Evolutionary conservation across 2,329 filamentous ascomycete species (phyloP).

Genomic region (Didymella pomorum): DNA sequence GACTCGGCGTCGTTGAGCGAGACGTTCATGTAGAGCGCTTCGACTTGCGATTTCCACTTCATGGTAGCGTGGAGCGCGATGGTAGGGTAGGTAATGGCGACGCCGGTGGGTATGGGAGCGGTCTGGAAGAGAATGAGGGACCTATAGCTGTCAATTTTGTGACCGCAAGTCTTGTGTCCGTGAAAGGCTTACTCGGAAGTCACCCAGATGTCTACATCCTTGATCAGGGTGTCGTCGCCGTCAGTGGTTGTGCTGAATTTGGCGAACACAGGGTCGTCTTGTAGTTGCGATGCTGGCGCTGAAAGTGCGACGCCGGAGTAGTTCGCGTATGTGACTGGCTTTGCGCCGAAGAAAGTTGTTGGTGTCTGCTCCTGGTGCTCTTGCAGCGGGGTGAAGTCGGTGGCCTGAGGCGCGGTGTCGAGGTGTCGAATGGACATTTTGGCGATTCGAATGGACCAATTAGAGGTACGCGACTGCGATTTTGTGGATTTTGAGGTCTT

Average conservation of each 20-base stretch:
- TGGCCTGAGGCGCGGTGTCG: slow-evolving; percentile 62
- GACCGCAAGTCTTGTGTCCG: background rate
- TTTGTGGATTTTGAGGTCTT: background rate
- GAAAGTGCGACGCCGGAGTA: slow-evolving; percentile 65
- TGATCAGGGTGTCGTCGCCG: slow-evolving; percentile 42
- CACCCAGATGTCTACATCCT: slow-evolving; percentile 58
- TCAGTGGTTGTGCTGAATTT: slow-evolving; percentile 51
- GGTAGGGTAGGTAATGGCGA: slow-evolving; percentile 75
- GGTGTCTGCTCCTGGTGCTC: slow-evolving; percentile 79
- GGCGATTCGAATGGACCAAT: background rate
- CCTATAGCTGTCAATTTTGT: slow-evolving; percentile 37
- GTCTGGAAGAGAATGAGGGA: slow-evolving; percentile 71
- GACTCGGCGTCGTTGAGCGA: slow-evolving; percentile 61
- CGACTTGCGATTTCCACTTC: slow-evolving; percentile 55
- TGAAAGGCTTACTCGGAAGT: slow-evolving; percentile 52
- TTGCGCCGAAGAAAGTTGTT: slow-evolving; percentile 73
- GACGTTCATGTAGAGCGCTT: slow-evolving; percentile 50
- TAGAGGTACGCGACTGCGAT: background rate
- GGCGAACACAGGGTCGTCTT: slow-evolving; percentile 56
- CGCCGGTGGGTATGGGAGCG: slow-evolving; percentile 62
- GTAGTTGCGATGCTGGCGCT: slow-evolving; percentile 63
- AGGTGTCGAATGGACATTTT: slow-evolving; percentile 60
- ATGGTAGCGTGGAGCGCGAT: slow-evolving; percentile 80
- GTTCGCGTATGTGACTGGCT: slow-evolving; percentile 74
- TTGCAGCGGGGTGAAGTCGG: slow-evolving; percentile 69